Evolutionary conservation across 2,329 filamentous ascomycete genomes (phyloP).

Genomic region (Alternaria sp.): DNA sequence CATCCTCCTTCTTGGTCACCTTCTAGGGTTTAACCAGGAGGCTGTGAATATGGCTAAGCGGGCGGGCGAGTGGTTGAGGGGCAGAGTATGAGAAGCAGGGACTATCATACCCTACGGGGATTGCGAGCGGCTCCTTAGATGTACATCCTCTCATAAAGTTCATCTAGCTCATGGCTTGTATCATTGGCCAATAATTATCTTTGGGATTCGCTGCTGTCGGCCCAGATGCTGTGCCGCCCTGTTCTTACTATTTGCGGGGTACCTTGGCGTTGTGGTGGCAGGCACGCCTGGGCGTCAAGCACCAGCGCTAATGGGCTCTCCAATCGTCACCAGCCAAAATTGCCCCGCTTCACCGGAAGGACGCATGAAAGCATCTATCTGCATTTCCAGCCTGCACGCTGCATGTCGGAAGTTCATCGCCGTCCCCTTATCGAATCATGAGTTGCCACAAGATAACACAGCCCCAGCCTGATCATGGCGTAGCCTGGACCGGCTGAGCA

Average conservation of each 20-base stretch:
- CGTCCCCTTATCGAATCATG: neutral
- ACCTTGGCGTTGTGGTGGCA: neutral
- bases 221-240: too few relatives aligned
- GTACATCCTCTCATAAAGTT: too few relatives aligned
- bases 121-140: too few relatives aligned
- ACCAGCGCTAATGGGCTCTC: too few relatives aligned
- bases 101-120: too few relatives aligned
- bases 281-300: neutral
- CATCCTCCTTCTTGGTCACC: constrained; percentile 50
- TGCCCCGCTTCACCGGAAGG: neutral
- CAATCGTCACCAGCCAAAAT: neutral
- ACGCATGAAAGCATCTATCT: neutral
- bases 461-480: neutral
- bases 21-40: constrained; percentile 53
- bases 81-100: neutral
- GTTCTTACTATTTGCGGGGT: too few relatives aligned
- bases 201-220: too few relatives aligned
- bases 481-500: neutral
- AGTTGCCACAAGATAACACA: accelerated
- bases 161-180: too few relatives aligned
- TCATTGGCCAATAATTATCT: too few relatives aligned
- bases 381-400: neutral
- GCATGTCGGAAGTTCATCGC: too few relatives aligned
- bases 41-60: constrained; percentile 42
- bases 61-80: constrained; percentile 47